Percentiles rank a stretch among this genome's conserved stretches.
Conservation (phyloP, 2,329 filamentous ascomycete species). For the Fusarium humuli region DNA sequence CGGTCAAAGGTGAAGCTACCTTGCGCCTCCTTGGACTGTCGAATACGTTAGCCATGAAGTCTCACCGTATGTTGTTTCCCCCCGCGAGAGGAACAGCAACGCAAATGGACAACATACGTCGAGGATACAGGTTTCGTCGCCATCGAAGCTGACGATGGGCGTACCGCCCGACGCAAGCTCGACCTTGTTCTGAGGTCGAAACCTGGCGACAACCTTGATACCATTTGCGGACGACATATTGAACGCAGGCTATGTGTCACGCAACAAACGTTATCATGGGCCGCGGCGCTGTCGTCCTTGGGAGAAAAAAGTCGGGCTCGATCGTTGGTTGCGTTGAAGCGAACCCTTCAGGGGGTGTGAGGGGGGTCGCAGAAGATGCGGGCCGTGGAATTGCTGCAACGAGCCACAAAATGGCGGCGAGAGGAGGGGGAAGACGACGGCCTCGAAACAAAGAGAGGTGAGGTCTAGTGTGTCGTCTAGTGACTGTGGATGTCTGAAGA, state of each 20-base stretch:
- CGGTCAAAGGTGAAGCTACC: constrained; percentile 97
- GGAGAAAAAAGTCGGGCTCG: constrained; percentile 28
- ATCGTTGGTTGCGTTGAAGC: constrained; percentile 33
- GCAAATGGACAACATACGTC: constrained; percentile 69
- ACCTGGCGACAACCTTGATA: constrained; percentile 94
- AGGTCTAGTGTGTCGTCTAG: constrained; percentile 8
- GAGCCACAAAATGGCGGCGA: constrained; percentile 45
- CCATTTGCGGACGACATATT: constrained; percentile 70
- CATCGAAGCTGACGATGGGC: constrained; percentile 89
- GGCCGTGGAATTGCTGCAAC: constrained; percentile 35
- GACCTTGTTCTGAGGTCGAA: constrained; percentile 95
- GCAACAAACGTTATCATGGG: constrained; percentile 45
- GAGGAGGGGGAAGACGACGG: constrained; percentile 26
- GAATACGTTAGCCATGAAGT: constrained; percentile 40
- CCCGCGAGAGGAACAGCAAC: neutral
- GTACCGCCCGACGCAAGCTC: constrained; percentile 91
- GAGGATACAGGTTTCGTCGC: constrained; percentile 87
- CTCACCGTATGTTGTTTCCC: constrained; percentile 3
- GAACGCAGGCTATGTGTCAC: constrained; percentile 39
- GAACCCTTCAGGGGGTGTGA: constrained; percentile 37
- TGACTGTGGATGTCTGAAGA: constrained; percentile 12
- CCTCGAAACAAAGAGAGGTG: constrained; percentile 28
- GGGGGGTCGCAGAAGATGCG: constrained; percentile 41
- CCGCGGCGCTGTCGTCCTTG: constrained; percentile 36
- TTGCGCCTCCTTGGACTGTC: constrained; percentile 82